A percentile compares a stretch with the other conserved stretches of the same genome.
phyloP scores from a whole-genome alignment of 148 eudicot species.

The Silene latifolia region DNA sequence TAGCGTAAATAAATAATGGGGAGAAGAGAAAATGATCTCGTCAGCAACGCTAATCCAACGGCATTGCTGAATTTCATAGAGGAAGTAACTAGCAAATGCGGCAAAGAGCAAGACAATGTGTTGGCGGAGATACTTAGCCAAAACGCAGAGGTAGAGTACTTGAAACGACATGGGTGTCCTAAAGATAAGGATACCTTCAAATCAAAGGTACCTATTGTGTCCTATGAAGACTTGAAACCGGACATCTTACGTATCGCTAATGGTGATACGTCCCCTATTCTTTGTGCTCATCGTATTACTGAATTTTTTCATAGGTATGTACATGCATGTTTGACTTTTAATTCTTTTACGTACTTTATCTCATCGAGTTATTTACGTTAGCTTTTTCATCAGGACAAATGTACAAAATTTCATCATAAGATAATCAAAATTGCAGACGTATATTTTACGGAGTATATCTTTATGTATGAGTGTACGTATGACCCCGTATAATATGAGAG shows the following conservation, averaged over 20 bases:
- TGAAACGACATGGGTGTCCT: constrained; percentile 23
- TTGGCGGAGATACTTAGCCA: constrained; percentile 44
- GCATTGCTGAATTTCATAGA: constrained; percentile 46
- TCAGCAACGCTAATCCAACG: background rate
- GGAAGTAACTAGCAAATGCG: constrained; percentile 42
- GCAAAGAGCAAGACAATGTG: constrained; percentile 41
- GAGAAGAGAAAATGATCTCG: background rate
- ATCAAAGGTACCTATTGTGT: constrained; percentile 30
- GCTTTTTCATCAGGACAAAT: no score
- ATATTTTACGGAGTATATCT: no score
- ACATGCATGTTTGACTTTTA: no score
- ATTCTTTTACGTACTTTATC: no score
- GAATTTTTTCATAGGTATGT: constrained; percentile 55
- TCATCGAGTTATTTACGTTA: no score
- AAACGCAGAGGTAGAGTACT: constrained; percentile 47
- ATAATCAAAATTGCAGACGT: no score
- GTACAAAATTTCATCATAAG: no score
- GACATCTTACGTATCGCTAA: constrained; percentile 50
- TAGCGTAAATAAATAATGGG: background rate
- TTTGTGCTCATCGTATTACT: constrained; percentile 44
- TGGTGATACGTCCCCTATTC: constrained; percentile 50
- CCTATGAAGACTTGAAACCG: constrained; percentile 44
- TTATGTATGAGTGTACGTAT: no score
- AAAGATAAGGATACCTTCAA: constrained; percentile 29
- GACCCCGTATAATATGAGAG: no score